These are phyloP conservation scores for Candida albicans DNA, from an alignment of 1,139 yeast genomes.

Conservation along the genomic window DNA sequence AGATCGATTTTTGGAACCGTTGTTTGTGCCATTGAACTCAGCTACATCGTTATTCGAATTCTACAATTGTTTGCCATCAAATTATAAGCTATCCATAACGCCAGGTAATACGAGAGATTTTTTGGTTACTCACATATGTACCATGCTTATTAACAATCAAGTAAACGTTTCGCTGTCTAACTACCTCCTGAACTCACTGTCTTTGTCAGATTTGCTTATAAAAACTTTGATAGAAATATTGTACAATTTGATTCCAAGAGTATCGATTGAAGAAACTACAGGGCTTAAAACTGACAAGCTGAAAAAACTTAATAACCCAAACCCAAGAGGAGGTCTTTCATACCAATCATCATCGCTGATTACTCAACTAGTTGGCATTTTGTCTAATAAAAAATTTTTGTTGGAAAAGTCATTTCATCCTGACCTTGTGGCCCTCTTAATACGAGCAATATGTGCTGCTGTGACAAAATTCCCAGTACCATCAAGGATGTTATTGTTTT, in stretches of 20 bases:
- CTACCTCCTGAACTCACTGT: slow-evolving; percentile 5
- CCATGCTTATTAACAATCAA: slow-evolving; percentile 12
- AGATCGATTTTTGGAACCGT: slow-evolving; percentile 36
- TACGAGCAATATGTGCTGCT: slow-evolving; percentile 55
- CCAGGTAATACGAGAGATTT: slow-evolving; percentile 63
- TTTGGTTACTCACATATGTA: slow-evolving; percentile 52
- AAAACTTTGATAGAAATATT: slow-evolving; percentile 52
- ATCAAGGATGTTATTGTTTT: slow-evolving; percentile 54
- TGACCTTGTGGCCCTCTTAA: slow-evolving; percentile 57
- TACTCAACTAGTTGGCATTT: slow-evolving; percentile 50
- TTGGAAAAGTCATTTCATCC: slow-evolving; percentile 48
- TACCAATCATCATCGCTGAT: slow-evolving; percentile 60
- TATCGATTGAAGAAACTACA: slow-evolving; percentile 20
- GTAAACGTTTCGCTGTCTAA: slow-evolving; percentile 1
- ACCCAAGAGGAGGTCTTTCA: slow-evolving; percentile 51
- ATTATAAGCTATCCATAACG: slow-evolving; percentile 37
- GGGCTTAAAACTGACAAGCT: slow-evolving; percentile 21
- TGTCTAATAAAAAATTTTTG: slow-evolving; percentile 44
- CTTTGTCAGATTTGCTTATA: slow-evolving; percentile 12
- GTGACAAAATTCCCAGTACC: slow-evolving; percentile 49
- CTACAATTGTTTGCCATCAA: slow-evolving; percentile 49
- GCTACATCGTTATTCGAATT: slow-evolving; percentile 18
- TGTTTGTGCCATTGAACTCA: slow-evolving; percentile 40
- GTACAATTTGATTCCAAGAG: slow-evolving; percentile 58
- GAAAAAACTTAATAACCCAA: slow-evolving; percentile 31